phyloP scores from a whole-genome alignment of 495 filamentous ascomycete species.

The Aspergillus ellipticus region DNA sequence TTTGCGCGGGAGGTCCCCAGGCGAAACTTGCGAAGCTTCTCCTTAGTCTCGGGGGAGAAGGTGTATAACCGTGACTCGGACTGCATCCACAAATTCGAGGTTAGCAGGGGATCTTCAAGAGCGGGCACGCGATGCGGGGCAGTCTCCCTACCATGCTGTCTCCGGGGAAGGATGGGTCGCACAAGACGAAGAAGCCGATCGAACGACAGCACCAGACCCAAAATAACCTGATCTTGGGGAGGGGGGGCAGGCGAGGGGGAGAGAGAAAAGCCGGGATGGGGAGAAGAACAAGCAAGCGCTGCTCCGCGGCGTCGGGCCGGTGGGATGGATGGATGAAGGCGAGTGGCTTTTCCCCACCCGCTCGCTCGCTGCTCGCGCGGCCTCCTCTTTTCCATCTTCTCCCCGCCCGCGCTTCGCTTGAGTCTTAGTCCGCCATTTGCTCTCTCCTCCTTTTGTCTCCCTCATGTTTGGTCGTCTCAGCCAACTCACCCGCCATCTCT shows the following conservation, averaged over 20 bases:
- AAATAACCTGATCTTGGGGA: not conserved
- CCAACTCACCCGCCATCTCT: constrained; percentile 70
- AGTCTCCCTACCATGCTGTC: constrained; percentile 17
- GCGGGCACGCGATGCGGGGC: constrained; percentile 8
- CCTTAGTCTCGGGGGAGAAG: constrained; percentile 83
- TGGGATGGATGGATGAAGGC: constrained; percentile 1
- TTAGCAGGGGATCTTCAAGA: constrained; percentile 5
- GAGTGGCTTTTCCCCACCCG: not conserved
- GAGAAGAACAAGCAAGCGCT: not conserved
- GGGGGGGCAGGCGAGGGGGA: not conserved
- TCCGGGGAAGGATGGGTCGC: not conserved
- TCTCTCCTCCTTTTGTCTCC: not conserved
- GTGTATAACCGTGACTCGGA: constrained; percentile 91
- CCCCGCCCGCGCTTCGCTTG: constrained; percentile 4
- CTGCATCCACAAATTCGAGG: constrained; percentile 31
- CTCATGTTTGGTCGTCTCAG: constrained; percentile 72
- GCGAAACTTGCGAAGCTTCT: constrained; percentile 87
- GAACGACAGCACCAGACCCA: not conserved
- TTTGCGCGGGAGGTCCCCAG: constrained; percentile 84
- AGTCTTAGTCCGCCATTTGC: not conserved
- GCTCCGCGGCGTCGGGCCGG: constrained; percentile 1
- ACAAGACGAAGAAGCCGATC: not conserved
- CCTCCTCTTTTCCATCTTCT: not conserved
- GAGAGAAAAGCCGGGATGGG: not conserved
- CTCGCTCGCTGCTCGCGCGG: not conserved